A percentile compares a stretch with the other conserved stretches of the same genome.
phyloP scores from a whole-genome alignment of 768 basidiomycete species.

The Clitopilus passeckerianus region DNA sequence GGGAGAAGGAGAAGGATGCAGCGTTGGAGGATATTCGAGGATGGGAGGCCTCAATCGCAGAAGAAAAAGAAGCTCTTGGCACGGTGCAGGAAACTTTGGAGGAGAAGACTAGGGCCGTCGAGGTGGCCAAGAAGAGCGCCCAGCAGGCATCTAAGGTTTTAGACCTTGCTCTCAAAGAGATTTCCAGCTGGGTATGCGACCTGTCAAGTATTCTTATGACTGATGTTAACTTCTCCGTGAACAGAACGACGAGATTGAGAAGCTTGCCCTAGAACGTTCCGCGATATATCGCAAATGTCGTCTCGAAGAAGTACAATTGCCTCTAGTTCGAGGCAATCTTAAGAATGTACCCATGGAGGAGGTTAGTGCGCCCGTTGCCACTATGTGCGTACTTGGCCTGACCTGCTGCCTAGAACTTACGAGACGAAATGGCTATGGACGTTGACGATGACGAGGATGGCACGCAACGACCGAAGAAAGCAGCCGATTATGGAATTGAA shows the following conservation, averaged over 20 bases:
- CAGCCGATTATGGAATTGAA: constrained; percentile 84
- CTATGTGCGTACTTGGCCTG: constrained; percentile 5
- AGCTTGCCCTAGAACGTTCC: constrained; percentile 78
- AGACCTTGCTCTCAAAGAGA: constrained; percentile 89
- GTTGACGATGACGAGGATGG: constrained; percentile 86
- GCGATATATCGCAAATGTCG: constrained; percentile 88
- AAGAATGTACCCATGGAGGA: constrained; percentile 94
- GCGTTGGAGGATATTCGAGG: constrained; percentile 57
- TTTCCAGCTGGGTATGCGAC: constrained; percentile 61
- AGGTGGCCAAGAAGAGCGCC: constrained; percentile 69
- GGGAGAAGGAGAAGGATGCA: constrained; percentile 48
- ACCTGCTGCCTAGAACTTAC: constrained; percentile 50
- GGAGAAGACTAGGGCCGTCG: constrained; percentile 68
- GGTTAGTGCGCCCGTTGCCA: constrained; percentile 33
- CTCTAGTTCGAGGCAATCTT: constrained; percentile 69
- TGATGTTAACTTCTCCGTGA: neutral
- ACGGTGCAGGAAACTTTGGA: constrained; percentile 61
- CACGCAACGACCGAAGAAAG: constrained; percentile 65
- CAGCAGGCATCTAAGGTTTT: constrained; percentile 68
- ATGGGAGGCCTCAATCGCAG: constrained; percentile 49
- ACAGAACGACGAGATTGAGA: constrained; percentile 80
- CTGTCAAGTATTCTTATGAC: neutral
- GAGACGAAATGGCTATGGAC: constrained; percentile 88
- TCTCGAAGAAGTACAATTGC: constrained; percentile 86
- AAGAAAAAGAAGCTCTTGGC: constrained; percentile 57